Percentiles rank a stretch among this genome's conserved stretches.
Evolutionary conservation across 805 yeast species (phyloP).

Genomic region (Tetrapisispora iriomotensis): DNA sequence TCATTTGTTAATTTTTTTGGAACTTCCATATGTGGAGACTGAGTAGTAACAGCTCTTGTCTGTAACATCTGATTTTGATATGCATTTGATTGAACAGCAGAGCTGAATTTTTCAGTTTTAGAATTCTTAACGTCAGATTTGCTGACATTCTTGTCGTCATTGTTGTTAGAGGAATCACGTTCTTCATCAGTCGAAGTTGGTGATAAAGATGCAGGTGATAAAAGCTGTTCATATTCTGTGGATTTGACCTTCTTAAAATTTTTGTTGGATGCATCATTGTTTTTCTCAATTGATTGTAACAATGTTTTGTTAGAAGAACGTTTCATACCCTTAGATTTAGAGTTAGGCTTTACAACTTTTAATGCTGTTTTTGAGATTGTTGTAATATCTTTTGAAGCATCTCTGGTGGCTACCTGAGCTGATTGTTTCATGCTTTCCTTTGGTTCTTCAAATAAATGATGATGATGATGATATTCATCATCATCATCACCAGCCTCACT

Average conservation of each 20-base stretch:
- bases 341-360: too few relatives aligned
- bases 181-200: conserved; percentile 22
- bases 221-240: neutral
- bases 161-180: conserved; percentile 3
- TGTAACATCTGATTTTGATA: neutral
- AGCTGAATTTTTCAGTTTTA: neutral
- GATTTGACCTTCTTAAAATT: neutral
- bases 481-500: neutral
- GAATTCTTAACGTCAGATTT: neutral
- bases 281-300: neutral
- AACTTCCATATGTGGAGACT: neutral
- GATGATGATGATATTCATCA: too few relatives aligned
- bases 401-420: too few relatives aligned
- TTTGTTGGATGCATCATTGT: neutral
- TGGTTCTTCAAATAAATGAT: too few relatives aligned
- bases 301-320: neutral
- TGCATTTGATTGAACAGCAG: neutral
- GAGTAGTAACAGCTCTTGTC: neutral
- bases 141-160: neutral
- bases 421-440: too few relatives aligned
- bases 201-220: conserved; percentile 31
- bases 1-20: conserved; percentile 22
- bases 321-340: neutral
- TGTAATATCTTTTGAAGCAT: too few relatives aligned
- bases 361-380: too few relatives aligned